Evolutionary conservation across 495 filamentous ascomycete genomes (phyloP), one percentile per base, ranked within the genome.

Genomic region (Lophiostoma macrostomum): DNA sequence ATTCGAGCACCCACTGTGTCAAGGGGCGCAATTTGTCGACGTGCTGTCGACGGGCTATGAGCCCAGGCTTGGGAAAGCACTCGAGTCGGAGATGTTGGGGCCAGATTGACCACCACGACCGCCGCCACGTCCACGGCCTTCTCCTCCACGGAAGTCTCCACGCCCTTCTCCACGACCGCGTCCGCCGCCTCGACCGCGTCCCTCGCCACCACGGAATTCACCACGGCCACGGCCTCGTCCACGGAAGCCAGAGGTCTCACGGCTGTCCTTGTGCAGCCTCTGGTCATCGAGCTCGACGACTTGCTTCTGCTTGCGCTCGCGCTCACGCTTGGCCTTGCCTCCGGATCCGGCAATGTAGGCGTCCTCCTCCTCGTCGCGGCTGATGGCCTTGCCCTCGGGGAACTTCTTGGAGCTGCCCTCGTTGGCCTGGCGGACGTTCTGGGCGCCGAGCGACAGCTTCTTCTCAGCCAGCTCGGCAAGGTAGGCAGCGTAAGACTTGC

Each of bases 331-430:
- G 67, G 80, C 72, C 83, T 95, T 96, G 69, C 85, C 85, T 39
- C 76, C 79, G 52, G 77, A 72, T 62, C 78, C 88, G 65, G 84
- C 73, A 67, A 96, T 82, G 77, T 86, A 96, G 51, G 19, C 44
- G 11, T 78, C 77, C 32, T 85, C 84, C 53, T 86, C 83, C 43
- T 90, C 80, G 37, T 82, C 80, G 67, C 84, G 86, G 69, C 73
- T 67, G 52, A 96, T 68, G 53, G 87, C 76, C 75, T 88, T 91
- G 65, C 90, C 89, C 51, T 80, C 75, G 57, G 86, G 85, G 87
- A 89, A 95, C 79, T 96, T 95, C 79, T 91, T 91, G 72, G 87
- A 85, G 74, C 67, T 74, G 64, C 90, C 93, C 75, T 95, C 91
- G 76, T 96, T 96, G 65, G 93, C 78, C 74, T 90, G 81, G 72